Evolutionary conservation across 164 flowering plant genomes (phyloP), one percentile per base, ranked within the genome.

Genomic region (Magnolia sinica): DNA sequence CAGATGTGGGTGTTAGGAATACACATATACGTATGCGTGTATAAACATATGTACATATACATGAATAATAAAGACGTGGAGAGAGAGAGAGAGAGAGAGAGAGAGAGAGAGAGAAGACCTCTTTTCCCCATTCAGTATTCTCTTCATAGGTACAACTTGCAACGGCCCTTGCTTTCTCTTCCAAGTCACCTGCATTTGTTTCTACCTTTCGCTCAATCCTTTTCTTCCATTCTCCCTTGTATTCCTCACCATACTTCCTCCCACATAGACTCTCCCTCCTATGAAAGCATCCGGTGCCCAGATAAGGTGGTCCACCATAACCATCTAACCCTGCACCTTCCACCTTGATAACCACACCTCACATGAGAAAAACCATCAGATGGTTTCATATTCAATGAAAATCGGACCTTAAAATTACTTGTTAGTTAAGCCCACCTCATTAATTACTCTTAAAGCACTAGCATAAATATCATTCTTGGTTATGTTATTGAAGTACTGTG

Each of bases 281-380:
- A 50, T 81, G 85, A 68, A 86, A 86, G 73, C 88, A 86, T 51
- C 88, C 86, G 22, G 82, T 81, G 3, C 87, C 88, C 50, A 78
- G 68, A 51, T 84, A 86, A 8, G 55, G 51, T 10, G 88, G 75
- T 19, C 87, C 87, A 68, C 84, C 84, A 59, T 59, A 37, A 10
- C 76, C 82, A 79, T 84, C 88, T 5, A 79, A 3, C 20, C 85
- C 86, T 0, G 66, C n/a, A 16, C 72, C 10, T 19, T 82, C 84
- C 37, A 81, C 72, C 86, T 79, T 76, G 68, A 76, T 18, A 61
- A 49, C 19, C 20, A 64, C 9, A 20, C 20, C 61, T 3, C 22
- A 64, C 1, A 64, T 8, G 22, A n/a, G n/a, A 64, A 64, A n/a
- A n/a, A 0, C 14, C 8, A n/a, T 64, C 24, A 22, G 68, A 64